phyloP scores from a whole-genome alignment of 2,329 filamentous ascomycete genomes.

The Aspergillus fumigatiaffinis region DNA sequence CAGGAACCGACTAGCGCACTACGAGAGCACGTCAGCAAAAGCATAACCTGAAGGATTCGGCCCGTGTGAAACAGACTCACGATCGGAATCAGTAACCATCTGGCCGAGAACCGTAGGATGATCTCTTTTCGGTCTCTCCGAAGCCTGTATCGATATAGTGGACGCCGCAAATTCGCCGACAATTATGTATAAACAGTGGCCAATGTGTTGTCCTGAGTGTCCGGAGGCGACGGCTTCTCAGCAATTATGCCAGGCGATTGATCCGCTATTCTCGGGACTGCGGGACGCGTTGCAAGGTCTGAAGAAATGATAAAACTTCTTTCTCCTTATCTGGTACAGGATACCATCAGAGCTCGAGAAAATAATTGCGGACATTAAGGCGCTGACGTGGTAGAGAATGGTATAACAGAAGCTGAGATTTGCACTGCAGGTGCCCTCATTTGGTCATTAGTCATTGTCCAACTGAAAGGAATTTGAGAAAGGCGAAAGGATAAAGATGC shows the following conservation, averaged over 20 bases:
- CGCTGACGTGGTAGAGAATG: background rate
- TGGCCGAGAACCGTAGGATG: background rate
- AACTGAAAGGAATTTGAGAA: background rate
- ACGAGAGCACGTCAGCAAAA: background rate
- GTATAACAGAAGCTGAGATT: background rate
- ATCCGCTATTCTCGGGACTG: background rate
- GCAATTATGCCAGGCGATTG: background rate
- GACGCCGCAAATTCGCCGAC: background rate
- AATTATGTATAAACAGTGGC: background rate
- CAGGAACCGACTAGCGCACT: background rate
- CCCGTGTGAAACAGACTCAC: background rate
- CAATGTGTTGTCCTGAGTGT: background rate
- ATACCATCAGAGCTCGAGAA: background rate
- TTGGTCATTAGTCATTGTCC: background rate
- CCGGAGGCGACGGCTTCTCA: background rate
- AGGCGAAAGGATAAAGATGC: background rate
- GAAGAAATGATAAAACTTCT: background rate
- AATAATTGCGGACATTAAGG: background rate
- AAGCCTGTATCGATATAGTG: background rate
- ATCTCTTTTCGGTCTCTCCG: background rate
- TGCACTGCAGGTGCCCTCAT: background rate
- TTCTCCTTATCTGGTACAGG: background rate
- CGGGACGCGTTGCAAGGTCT: background rate
- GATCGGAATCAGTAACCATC: background rate
- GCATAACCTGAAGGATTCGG: background rate